Evolutionary conservation across 257 asterid species (phyloP).

Genomic region (Fraxinus cuspidata): DNA sequence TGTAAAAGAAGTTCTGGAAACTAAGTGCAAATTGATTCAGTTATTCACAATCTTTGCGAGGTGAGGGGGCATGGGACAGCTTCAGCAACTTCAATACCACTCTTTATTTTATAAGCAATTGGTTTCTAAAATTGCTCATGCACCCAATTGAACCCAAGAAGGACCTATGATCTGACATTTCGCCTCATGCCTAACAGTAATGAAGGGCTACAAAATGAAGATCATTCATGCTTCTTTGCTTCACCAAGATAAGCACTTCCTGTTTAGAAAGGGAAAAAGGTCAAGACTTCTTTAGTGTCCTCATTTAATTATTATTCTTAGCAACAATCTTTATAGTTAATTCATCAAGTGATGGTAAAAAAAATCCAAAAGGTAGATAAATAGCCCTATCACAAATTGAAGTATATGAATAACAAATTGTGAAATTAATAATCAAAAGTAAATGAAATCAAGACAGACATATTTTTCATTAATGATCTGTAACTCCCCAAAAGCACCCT

Average conservation of each 20-base stretch:
- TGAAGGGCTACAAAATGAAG: neutral
- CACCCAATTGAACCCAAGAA: neutral
- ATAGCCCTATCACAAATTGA: constrained; percentile 2
- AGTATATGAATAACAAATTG: constrained; percentile 4
- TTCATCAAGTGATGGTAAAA: neutral
- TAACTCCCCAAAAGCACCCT: neutral
- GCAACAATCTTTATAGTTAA: neutral
- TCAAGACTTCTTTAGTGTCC: neutral
- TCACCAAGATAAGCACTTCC: constrained; percentile 6
- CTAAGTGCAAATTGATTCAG: no score
- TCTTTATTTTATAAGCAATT: no score
- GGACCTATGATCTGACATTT: neutral
- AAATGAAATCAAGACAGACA: constrained; percentile 5
- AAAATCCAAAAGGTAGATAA: neutral
- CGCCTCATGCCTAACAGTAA: neutral
- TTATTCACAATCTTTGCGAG: no score
- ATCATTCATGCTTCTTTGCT: neutral
- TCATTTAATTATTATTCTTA: no score
- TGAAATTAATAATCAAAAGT: constrained; percentile 2
- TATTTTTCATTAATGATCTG: neutral
- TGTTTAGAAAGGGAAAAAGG: neutral
- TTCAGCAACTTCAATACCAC: no score
- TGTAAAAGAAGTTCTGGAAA: no score
- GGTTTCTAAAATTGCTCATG: no score
- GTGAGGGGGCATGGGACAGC: no score